Percentiles rank a stretch among this genome's conserved stretches.
Evolutionary conservation across 2,329 filamentous ascomycete species (phyloP).

Genomic region (Colletotrichum destructivum): DNA sequence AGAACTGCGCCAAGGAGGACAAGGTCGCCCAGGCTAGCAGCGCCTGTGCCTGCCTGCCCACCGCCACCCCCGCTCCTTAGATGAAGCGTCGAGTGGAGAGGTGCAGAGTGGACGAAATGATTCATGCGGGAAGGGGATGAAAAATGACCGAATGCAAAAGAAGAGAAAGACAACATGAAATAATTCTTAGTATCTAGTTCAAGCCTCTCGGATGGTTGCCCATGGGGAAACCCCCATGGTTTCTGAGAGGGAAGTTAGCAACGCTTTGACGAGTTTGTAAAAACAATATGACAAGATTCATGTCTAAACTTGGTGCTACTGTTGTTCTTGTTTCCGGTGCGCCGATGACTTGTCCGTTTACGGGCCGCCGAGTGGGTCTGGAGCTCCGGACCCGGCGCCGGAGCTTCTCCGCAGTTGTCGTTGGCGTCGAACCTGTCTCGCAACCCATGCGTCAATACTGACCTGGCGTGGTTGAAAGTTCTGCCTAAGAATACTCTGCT

Average conservation of each 20-base stretch:
- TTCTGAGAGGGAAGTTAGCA: conserved; percentile 13
- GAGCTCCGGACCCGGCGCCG: background rate
- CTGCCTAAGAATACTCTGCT: no score
- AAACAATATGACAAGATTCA: background rate
- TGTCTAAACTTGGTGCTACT: background rate
- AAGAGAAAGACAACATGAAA: background rate
- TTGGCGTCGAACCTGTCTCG: no score
- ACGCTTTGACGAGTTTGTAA: conserved; percentile 4
- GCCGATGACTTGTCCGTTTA: background rate
- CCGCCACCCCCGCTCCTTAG: conserved; percentile 42
- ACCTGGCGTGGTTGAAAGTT: no score
- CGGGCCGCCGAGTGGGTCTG: background rate
- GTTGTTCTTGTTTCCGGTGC: no score
- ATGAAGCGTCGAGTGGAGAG: background rate
- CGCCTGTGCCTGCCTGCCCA: conserved; percentile 46
- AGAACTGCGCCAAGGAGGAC: conserved; percentile 44
- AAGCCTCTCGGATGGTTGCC: conserved; percentile 21
- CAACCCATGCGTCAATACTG: no score
- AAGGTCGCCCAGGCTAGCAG: conserved; percentile 44
- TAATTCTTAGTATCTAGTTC: conserved; percentile 22
- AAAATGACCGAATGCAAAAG: background rate
- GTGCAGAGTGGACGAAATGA: background rate
- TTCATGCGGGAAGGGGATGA: no score
- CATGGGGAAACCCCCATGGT: background rate
- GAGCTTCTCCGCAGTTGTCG: background rate